phyloP scores from a whole-genome alignment of 2,329 filamentous ascomycete species.

The Phialophora chinensis region DNA sequence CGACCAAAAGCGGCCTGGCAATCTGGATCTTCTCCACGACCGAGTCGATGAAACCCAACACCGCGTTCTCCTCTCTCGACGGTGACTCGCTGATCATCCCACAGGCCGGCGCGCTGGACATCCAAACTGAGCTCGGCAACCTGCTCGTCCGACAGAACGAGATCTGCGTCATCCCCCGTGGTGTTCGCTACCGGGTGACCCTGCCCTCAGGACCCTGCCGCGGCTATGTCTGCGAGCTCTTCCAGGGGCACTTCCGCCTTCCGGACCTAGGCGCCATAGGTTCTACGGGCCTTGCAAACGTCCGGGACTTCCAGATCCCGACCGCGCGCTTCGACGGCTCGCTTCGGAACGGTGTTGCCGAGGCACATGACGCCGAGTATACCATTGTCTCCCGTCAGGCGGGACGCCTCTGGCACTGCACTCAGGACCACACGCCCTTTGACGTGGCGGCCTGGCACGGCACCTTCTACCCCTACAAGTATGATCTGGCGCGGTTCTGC shows the following conservation, averaged over 20 bases:
- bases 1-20: slow-evolving; percentile 61
- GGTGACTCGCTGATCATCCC: slow-evolving; percentile 71
- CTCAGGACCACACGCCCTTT: slow-evolving; percentile 70
- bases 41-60: slow-evolving; percentile 59
- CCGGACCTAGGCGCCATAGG: slow-evolving; percentile 72
- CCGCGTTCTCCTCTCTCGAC: slow-evolving; percentile 67
- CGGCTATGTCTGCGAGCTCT: slow-evolving; percentile 72
- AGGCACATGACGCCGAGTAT: slow-evolving; percentile 50
- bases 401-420: slow-evolving; percentile 65
- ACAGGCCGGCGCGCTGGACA: slow-evolving; percentile 68
- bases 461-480: slow-evolving; percentile 60
- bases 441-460: slow-evolving; percentile 76
- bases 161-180: slow-evolving; percentile 69
- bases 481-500: slow-evolving; percentile 50
- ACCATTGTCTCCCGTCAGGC: slow-evolving; percentile 67
- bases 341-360: slow-evolving; percentile 36
- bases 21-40: slow-evolving; percentile 63
- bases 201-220: slow-evolving; percentile 63
- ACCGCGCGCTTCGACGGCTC: slow-evolving; percentile 63
- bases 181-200: slow-evolving; percentile 67
- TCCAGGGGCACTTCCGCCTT: slow-evolving; percentile 67
- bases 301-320: slow-evolving; percentile 69
- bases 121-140: slow-evolving; percentile 71
- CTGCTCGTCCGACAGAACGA: slow-evolving; percentile 71
- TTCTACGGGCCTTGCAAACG: slow-evolving; percentile 69